Evolutionary conservation across 2,329 filamentous ascomycete genomes (phyloP).

Genomic region (Alternaria angustiovoidea): DNA sequence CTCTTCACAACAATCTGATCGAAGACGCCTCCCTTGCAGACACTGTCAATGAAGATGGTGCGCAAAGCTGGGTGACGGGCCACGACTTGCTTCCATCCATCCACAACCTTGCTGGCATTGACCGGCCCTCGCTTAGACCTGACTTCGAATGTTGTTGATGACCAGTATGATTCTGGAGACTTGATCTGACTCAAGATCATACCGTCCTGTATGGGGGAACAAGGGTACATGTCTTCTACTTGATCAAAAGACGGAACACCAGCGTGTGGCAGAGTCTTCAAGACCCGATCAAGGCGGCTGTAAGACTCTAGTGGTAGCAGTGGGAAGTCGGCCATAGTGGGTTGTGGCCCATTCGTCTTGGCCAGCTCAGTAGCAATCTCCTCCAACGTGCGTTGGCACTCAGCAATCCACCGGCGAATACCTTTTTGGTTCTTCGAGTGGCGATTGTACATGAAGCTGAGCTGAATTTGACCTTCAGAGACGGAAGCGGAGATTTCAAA

Average conservation of each 20-base stretch:
- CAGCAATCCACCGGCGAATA: slow-evolving; percentile 45
- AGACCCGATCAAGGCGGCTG: slow-evolving; percentile 37
- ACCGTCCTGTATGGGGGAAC: slow-evolving; percentile 44
- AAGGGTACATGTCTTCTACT: slow-evolving; percentile 46
- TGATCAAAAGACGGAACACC: slow-evolving; percentile 34
- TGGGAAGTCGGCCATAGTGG: slow-evolving; percentile 46
- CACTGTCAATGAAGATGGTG: slow-evolving; percentile 46
- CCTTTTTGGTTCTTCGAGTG: slow-evolving; percentile 44
- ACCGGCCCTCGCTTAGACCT: slow-evolving; percentile 31
- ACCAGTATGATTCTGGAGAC: slow-evolving; percentile 42
- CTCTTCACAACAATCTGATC: slow-evolving; percentile 46
- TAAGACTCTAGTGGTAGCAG: slow-evolving; percentile 44
- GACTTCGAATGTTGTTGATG: slow-evolving; percentile 40
- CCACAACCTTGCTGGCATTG: slow-evolving; percentile 31
- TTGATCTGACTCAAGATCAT: slow-evolving; percentile 47
- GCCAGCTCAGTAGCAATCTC: slow-evolving; percentile 38
- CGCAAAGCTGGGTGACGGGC: slow-evolving; percentile 44
- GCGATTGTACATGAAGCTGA: slow-evolving; percentile 47
- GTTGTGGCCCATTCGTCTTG: slow-evolving; percentile 31
- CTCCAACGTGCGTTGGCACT: slow-evolving; percentile 43
- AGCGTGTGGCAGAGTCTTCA: slow-evolving; percentile 34
- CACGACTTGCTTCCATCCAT: slow-evolving; percentile 45
- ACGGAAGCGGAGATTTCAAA: slow-evolving; percentile 46
- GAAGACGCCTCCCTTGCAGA: slow-evolving; percentile 47
- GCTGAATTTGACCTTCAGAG: slow-evolving; percentile 31